phyloP scores from a whole-genome alignment of 192 early-diverging fungal species.

The Dissophora globulifera region DNA sequence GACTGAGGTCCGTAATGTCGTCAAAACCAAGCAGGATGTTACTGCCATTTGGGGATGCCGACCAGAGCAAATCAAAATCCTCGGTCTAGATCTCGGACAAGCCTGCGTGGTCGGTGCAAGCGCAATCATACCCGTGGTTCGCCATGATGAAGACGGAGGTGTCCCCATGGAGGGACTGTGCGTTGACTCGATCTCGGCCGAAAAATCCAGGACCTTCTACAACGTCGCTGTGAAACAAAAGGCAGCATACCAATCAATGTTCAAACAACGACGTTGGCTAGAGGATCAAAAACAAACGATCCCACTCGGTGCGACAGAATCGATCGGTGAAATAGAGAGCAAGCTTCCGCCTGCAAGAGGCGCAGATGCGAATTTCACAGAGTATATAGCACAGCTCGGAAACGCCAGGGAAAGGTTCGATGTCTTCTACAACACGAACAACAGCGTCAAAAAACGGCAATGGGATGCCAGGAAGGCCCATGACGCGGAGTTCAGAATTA shows the following conservation, averaged over 20 bases:
- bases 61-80: conserved; percentile 9
- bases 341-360: background rate
- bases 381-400: background rate
- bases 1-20: conserved; percentile 17
- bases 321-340: conserved; percentile 3
- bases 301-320: background rate
- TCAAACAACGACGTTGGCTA: conserved; percentile 7
- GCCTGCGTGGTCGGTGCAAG: conserved; percentile 12
- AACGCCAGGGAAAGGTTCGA: background rate
- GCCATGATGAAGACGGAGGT: background rate
- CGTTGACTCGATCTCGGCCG: background rate
- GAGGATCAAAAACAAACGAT: background rate
- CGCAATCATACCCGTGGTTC: background rate
- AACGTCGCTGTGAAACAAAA: conserved; percentile 21
- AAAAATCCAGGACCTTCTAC: background rate
- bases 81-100: conserved; percentile 7
- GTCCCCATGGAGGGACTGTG: background rate
- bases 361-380: background rate
- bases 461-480: conserved; percentile 6
- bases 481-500: background rate
- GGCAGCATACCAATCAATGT: background rate
- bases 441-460: conserved; percentile 1
- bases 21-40: conserved; percentile 9
- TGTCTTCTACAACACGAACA: background rate
- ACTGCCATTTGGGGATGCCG: background rate